phyloP scores from a whole-genome alignment of 495 filamentous ascomycete genomes.

The Amorphotheca resinae region DNA sequence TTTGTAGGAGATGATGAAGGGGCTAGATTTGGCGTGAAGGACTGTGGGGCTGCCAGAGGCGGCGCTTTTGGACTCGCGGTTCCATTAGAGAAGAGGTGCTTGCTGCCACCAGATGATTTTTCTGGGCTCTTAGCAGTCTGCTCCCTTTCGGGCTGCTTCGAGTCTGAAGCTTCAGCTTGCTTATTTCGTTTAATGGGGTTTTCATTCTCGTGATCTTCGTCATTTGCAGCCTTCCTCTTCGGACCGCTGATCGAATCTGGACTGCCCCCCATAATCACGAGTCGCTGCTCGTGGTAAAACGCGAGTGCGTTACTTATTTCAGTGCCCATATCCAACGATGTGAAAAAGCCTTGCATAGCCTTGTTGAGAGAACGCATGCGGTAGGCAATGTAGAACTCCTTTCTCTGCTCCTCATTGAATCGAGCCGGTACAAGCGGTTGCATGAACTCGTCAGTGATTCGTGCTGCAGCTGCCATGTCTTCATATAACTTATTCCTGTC shows the following conservation, averaged over 20 bases:
- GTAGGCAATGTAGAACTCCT: slow-evolving; percentile 14
- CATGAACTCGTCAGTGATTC: slow-evolving; percentile 7
- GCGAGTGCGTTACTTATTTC: slow-evolving; percentile 8
- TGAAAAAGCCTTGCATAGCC: slow-evolving; percentile 12
- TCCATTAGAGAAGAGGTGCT: not conserved
- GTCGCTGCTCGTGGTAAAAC: slow-evolving; percentile 13
- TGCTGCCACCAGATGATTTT: not conserved
- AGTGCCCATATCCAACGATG: not conserved
- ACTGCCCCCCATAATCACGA: slow-evolving; percentile 7
- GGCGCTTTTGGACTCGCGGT: not conserved
- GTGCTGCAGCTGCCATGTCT: slow-evolving; percentile 1
- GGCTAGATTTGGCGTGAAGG: not conserved
- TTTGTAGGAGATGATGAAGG: slow-evolving; percentile 3
- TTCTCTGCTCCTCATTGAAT: slow-evolving; percentile 10
- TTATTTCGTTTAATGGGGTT: slow-evolving; percentile 9
- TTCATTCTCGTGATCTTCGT: slow-evolving; percentile 10
- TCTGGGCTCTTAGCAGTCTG: not conserved
- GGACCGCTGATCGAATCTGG: not conserved
- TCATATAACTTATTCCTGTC: not conserved
- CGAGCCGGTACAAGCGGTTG: slow-evolving; percentile 9
- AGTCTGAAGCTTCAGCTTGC: not conserved
- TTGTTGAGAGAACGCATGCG: slow-evolving; percentile 18
- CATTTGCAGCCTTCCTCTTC: slow-evolving; percentile 3
- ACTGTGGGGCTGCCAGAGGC: not conserved
- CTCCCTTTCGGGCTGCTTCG: not conserved